phyloP scores from a whole-genome alignment of 345 rosid genomes.

The Camelina laxa region DNA sequence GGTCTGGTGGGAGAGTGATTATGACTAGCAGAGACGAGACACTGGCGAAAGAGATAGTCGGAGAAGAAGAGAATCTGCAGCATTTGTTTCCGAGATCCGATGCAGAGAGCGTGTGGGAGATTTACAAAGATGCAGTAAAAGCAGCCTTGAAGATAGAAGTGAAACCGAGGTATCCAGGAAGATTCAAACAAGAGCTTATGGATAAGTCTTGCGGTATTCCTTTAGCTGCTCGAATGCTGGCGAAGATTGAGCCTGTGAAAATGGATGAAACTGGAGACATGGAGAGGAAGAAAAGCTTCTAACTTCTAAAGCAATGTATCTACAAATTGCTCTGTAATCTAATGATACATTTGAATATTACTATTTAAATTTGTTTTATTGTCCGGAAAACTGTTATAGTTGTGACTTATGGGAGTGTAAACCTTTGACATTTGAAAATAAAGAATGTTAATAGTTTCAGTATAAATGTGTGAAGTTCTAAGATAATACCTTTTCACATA shows the following conservation, averaged over 20 bases:
- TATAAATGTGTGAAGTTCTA: not conserved
- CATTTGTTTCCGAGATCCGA: slow-evolving; percentile 42
- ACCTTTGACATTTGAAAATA: slow-evolving; percentile 8
- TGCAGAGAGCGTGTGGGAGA: slow-evolving; percentile 42
- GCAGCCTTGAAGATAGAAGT: not conserved
- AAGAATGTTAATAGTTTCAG: not conserved
- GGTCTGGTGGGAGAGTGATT: slow-evolving; percentile 55
- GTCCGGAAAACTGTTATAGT: not conserved
- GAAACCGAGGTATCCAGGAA: slow-evolving; percentile 21
- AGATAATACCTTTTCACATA: not conserved
- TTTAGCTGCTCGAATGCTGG: slow-evolving; percentile 47
- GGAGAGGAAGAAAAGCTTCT: slow-evolving; percentile 25
- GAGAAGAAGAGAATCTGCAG: slow-evolving; percentile 48
- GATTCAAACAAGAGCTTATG: slow-evolving; percentile 40
- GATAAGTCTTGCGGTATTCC: slow-evolving; percentile 58
- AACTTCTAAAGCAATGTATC: slow-evolving; percentile 14
- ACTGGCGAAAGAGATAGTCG: slow-evolving; percentile 52
- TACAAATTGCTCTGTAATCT: not conserved
- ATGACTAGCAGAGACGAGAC: slow-evolving; percentile 50
- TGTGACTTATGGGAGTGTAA: slow-evolving; percentile 15
- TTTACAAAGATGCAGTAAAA: slow-evolving; percentile 41
- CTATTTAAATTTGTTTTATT: not conserved
- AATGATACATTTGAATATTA: slow-evolving; percentile 5
- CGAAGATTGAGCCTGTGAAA: slow-evolving; percentile 32
- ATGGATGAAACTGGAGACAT: slow-evolving; percentile 4